Percentiles rank a stretch among this genome's conserved stretches.
Evolutionary conservation across 148 eudicot species (phyloP).

Genomic region (Arbutus unedo): DNA sequence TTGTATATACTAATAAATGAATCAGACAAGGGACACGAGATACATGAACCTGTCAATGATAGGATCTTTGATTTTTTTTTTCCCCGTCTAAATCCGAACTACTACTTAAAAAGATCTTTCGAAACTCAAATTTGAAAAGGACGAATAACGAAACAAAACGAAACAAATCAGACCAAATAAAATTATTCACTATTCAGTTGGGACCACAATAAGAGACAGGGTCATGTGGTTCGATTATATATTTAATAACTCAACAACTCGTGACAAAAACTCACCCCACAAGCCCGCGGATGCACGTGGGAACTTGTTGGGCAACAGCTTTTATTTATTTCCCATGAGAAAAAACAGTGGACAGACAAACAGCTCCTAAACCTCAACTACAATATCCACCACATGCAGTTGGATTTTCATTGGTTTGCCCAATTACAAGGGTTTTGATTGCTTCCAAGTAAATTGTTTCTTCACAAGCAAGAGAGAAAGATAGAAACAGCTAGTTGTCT

Average conservation of each 20-base stretch:
- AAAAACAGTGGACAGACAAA: not conserved
- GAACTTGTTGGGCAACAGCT: slow-evolving; percentile 2
- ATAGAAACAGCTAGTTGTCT: not conserved
- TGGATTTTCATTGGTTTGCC: not conserved
- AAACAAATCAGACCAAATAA: too few species aligned
- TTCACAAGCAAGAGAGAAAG: not conserved
- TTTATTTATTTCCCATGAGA: not conserved
- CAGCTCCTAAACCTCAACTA: slow-evolving; percentile 16
- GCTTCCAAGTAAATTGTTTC: slow-evolving; percentile 12
- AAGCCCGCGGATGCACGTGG: not conserved
- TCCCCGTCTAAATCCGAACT: too few species aligned
- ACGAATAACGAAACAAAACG: too few species aligned
- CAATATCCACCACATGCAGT: not conserved
- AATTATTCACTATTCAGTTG: too few species aligned
- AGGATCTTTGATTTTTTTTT: too few species aligned
- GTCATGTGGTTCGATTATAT: not conserved
- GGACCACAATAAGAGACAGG: too few species aligned
- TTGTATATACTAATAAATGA: too few species aligned
- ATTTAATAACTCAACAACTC: not conserved
- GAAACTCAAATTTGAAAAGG: too few species aligned
- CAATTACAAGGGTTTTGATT: not conserved
- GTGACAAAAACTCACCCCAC: not conserved
- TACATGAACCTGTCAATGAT: too few species aligned
- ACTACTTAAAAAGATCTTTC: too few species aligned
- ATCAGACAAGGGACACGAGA: too few species aligned